Evolutionary conservation across 345 rosid species (phyloP).

Genomic region (Lumnitzera racemosa): DNA sequence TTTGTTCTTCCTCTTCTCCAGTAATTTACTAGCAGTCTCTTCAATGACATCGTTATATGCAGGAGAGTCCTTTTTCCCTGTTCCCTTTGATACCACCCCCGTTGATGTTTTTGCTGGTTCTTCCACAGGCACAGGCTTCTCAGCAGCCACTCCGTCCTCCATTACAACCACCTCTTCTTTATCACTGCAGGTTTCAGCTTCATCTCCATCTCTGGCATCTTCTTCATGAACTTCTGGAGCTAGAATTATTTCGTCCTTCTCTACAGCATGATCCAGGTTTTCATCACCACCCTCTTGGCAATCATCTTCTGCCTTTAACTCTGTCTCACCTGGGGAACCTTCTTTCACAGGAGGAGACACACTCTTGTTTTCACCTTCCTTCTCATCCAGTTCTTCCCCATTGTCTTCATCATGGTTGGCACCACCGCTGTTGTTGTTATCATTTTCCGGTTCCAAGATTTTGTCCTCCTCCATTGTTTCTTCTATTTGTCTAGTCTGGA

Average conservation of each 20-base stretch:
- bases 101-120: neutral
- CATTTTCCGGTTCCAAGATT: neutral
- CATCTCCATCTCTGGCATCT: no score
- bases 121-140: neutral
- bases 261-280: no score
- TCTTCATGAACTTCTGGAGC: no score
- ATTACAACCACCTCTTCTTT: neutral
- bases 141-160: slow-evolving; percentile 5
- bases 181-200: no score
- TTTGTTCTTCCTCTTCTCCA: slow-evolving; percentile 70
- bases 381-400: no score
- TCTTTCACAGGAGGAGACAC: no score
- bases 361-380: no score
- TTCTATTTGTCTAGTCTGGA: neutral
- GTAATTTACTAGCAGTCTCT: slow-evolving; percentile 59
- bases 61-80: slow-evolving; percentile 51
- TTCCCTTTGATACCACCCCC: slow-evolving; percentile 16
- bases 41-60: slow-evolving; percentile 83
- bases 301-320: no score
- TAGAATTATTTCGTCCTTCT: no score
- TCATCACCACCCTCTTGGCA: no score
- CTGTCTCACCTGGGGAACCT: no score
- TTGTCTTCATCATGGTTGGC: no score
- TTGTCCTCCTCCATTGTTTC: neutral
- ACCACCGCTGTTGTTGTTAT: neutral